Conservation (phyloP, 1,284 basidiomycete genomes). For the Cryptococcus jaspeensis region DNA sequence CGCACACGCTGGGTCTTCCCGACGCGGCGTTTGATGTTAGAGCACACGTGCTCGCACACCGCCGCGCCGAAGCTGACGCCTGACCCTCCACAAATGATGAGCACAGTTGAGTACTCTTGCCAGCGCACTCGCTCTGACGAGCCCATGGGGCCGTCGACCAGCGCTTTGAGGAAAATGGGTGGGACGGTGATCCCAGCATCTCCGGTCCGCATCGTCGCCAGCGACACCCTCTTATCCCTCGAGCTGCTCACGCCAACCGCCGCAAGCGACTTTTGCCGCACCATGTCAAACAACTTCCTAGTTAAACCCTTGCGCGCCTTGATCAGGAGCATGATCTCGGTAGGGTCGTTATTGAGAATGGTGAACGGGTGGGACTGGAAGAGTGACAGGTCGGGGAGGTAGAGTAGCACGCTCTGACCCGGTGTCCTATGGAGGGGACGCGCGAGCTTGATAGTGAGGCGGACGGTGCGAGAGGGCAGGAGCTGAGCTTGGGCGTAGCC, state of each 20-base stretch:
- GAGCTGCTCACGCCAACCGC: constrained; percentile 25
- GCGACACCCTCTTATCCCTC: constrained; percentile 26
- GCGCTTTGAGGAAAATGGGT: constrained; percentile 57
- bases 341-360: constrained; percentile 65
- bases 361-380: constrained; percentile 81
- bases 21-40: constrained; percentile 60
- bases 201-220: constrained; percentile 33
- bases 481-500: constrained; percentile 71
- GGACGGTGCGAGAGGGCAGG: constrained; percentile 72
- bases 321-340: constrained; percentile 68
- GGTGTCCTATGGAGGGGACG: constrained; percentile 67
- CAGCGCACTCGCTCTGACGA: constrained; percentile 66
- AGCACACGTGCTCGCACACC: constrained; percentile 68
- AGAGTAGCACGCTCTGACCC: constrained; percentile 64
- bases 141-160: constrained; percentile 77
- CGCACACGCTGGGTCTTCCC: constrained; percentile 62
- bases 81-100: constrained; percentile 75
- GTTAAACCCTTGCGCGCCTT: constrained; percentile 77
- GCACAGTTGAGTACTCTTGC: constrained; percentile 63
- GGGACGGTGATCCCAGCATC: constrained; percentile 38
- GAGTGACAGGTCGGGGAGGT: constrained; percentile 66
- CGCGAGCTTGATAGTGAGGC: constrained; percentile 67
- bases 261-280: constrained; percentile 47
- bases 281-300: constrained; percentile 64
- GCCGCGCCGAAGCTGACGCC: constrained; percentile 75